Percentiles rank a stretch among this genome's conserved stretches.
These are phyloP conservation scores for Volvox carteri DNA, from an alignment of 163 green algal genomes.

Conservation along the genomic window DNA sequence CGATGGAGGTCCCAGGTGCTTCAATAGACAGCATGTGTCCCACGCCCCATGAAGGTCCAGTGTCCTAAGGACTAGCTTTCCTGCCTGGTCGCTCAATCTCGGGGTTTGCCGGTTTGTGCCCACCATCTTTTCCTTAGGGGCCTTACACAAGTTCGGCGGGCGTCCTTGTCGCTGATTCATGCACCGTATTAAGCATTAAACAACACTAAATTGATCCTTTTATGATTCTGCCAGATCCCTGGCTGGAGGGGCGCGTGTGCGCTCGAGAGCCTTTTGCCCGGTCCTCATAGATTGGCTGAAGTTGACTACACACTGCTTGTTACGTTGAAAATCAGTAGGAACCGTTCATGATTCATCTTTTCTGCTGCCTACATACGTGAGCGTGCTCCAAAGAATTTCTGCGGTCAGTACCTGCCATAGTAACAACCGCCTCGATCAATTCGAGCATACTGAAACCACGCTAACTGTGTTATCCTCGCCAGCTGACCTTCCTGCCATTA, in stretches of 20 bases:
- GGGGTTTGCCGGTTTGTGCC: slow-evolving; percentile 20
- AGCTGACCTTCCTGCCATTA: no score
- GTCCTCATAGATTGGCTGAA: no score
- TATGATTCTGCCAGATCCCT: no score
- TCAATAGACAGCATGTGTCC: not conserved
- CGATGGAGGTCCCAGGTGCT: not conserved
- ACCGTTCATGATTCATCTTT: no score
- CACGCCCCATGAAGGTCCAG: not conserved
- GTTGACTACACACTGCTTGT: no score
- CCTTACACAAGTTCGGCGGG: slow-evolving; percentile 12
- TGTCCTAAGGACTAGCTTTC: not conserved
- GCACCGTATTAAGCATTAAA: not conserved
- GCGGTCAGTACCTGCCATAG: not conserved
- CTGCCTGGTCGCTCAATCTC: not conserved
- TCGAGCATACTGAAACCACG: not conserved
- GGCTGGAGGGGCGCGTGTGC: no score
- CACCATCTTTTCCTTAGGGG: not conserved
- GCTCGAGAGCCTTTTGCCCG: no score
- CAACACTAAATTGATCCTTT: not conserved
- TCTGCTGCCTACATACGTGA: no score
- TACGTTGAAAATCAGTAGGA: no score
- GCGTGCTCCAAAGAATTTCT: no score
- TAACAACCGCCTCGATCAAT: slow-evolving; percentile 1
- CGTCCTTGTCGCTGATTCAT: not conserved
- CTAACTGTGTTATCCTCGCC: no score